Evolutionary conservation across 495 filamentous ascomycete genomes (phyloP).

Genomic region (Xylaria longipes): DNA sequence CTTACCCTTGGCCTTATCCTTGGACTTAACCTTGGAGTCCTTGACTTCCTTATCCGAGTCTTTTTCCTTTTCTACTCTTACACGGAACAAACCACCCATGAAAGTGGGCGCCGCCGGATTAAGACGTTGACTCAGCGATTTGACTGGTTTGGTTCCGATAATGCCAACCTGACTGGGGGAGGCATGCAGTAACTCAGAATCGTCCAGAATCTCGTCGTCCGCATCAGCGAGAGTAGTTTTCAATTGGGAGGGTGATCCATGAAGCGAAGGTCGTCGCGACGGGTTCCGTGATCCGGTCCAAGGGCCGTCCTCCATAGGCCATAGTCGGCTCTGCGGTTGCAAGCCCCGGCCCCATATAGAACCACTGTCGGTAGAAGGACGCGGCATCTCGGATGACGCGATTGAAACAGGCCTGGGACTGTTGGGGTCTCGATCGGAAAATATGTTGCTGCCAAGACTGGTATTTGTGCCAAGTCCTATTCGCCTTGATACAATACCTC

Average conservation of each 20-base stretch:
- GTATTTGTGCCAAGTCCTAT: conserved; percentile 72
- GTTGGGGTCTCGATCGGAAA: conserved; percentile 67
- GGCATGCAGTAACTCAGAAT: conserved; percentile 47
- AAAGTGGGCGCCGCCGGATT: conserved; percentile 62
- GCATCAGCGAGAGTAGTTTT: conserved; percentile 58
- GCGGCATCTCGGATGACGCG: conserved; percentile 78
- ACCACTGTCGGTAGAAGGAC: conserved; percentile 79
- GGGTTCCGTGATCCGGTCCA: conserved; percentile 52
- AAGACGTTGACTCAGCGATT: conserved; percentile 48
- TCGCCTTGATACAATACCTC: conserved; percentile 48
- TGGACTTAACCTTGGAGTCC: conserved; percentile 25
- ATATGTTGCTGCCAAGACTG: conserved; percentile 72
- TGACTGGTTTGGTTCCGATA: conserved; percentile 57
- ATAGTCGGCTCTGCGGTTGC: conserved; percentile 47
- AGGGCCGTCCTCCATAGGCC: conserved; percentile 49
- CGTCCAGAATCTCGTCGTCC: conserved; percentile 57
- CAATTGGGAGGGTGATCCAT: conserved; percentile 55
- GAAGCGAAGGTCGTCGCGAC: conserved; percentile 54
- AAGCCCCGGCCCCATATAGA: conserved; percentile 53
- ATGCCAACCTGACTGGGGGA: conserved; percentile 55
- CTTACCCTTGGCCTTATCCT: conserved; percentile 22
- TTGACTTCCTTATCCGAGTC: conserved; percentile 41
- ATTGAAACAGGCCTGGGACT: conserved; percentile 81
- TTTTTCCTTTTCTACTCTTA: conserved; percentile 48
- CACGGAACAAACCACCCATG: conserved; percentile 54